Evolutionary conservation across 352 stramenopile species (phyloP).

Genomic region (Pythium phragmiticola): DNA sequence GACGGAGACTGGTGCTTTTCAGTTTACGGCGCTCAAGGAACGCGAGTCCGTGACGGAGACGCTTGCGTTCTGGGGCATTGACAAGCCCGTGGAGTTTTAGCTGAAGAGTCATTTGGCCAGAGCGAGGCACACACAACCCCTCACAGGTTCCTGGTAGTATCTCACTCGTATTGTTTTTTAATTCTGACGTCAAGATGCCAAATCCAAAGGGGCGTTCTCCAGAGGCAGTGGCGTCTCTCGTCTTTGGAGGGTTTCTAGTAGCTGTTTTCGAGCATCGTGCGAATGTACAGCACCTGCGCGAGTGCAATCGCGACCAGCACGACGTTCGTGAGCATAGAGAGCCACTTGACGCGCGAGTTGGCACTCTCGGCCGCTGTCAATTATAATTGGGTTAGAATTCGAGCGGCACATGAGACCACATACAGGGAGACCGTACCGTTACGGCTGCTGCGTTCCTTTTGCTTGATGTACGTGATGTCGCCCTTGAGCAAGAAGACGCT

Average conservation of each 20-base stretch:
- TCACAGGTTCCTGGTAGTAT: neutral
- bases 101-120: neutral
- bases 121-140: slow-evolving; percentile 1
- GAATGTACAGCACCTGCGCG: slow-evolving; percentile 83
- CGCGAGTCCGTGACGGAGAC: slow-evolving; percentile 68
- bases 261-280: slow-evolving; percentile 70
- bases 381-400: slow-evolving; percentile 1
- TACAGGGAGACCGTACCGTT: slow-evolving; percentile 39
- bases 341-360: slow-evolving; percentile 82
- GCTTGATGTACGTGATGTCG: slow-evolving; percentile 80
- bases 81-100: slow-evolving; percentile 42
- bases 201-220: neutral
- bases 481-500: slow-evolving; percentile 72
- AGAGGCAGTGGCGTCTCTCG: neutral
- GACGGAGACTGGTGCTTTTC: slow-evolving; percentile 20
- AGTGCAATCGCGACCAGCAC: slow-evolving; percentile 77
- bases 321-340: slow-evolving; percentile 76
- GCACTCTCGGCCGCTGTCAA: slow-evolving; percentile 64
- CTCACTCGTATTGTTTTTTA: slow-evolving; percentile 1
- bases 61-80: slow-evolving; percentile 67
- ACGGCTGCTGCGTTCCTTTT: slow-evolving; percentile 71
- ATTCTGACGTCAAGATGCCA: neutral
- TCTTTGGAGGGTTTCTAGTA: slow-evolving; percentile 39
- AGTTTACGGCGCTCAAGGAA: slow-evolving; percentile 65
- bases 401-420: neutral